Conservation (phyloP, 2,329 filamentous ascomycete species). For the Cladosporium austrohemisphaericum region DNA sequence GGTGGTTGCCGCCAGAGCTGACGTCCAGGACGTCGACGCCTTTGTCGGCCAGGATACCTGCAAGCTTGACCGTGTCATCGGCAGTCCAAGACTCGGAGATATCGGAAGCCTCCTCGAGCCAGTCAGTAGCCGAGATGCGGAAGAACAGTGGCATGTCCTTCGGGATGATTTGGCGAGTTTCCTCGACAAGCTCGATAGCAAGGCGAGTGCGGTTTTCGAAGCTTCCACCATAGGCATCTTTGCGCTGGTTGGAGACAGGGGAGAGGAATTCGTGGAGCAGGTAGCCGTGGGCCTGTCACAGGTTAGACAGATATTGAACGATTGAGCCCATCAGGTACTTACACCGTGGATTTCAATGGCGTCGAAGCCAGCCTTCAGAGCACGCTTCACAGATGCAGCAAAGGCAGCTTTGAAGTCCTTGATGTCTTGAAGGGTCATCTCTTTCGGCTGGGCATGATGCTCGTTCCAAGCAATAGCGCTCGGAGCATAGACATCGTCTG, state of each 20-base stretch:
- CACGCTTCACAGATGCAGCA: conserved; percentile 56
- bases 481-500: conserved; percentile 52
- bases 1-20: conserved; percentile 69
- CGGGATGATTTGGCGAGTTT: conserved; percentile 60
- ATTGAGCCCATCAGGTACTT: background rate
- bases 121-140: conserved; percentile 71
- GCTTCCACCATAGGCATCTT: conserved; percentile 63
- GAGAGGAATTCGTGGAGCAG: conserved; percentile 67
- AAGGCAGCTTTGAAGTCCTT: conserved; percentile 60
- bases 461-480: conserved; percentile 61
- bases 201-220: conserved; percentile 70
- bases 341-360: conserved; percentile 73
- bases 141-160: conserved; percentile 67
- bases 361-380: conserved; percentile 63
- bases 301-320: background rate
- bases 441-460: conserved; percentile 59
- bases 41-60: conserved; percentile 61
- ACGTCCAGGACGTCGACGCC: conserved; percentile 84
- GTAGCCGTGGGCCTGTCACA: conserved; percentile 71
- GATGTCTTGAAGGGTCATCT: conserved; percentile 67
- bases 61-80: conserved; percentile 61
- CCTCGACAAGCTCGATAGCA: conserved; percentile 44
- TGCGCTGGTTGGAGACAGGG: conserved; percentile 66
- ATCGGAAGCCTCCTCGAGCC: conserved; percentile 60
- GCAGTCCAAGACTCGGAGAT: conserved; percentile 62